Base-by-base conservation (phyloP, 2,329 filamentous ascomycete species). In the Sarocladiaceae sp. region DNA sequence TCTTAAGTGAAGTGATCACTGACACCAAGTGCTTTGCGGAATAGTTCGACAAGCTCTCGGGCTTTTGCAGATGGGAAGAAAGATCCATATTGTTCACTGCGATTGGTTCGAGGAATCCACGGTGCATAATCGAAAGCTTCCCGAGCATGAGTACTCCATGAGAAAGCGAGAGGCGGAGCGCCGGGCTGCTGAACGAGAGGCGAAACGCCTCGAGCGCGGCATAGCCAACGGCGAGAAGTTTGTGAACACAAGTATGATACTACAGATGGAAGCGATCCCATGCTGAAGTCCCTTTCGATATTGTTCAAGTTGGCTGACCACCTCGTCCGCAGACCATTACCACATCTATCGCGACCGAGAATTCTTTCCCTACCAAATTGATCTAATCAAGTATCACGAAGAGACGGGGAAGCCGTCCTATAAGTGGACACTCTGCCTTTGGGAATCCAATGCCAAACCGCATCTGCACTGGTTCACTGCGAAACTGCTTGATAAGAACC, bases 341-440 rank as follows among this genome's bases (percentile, higher is more conserved):
- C 80, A 79, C 48, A 60, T 85, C 48, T 88, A 84, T 60, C 64
- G 61, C 15, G 86, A 93, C 57, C 45, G 54, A 3, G 73, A 73
- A 0, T 74, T 72, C 39, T 86, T 88, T 57, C 60, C 67, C 3
- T 88, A 88, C 62, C 70, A 81, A 44, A 64, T 86, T 46, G 69
- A 70, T 0, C 63, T 93, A 12, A 71, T 72, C 3, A 76, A 83
- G 56, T 56, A 75, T 62, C 60, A 69, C 56, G 31, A 60, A 48
- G 57, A 60, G 12, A 51, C 53, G 4, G 65, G 67, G 10, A 73
- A 74, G 31, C 56, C 62, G 1, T 75, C 76, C 33, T 77, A 88
- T 54, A 77, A 73, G 29, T 82, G 78, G 32, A 65, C 69, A 0
- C 59, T 86, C 2, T 50, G 88, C 82, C 69, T 90, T 42, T 86